phyloP scores from a whole-genome alignment of 108 stramenopile species.

The Stephanodiscus minutulus region DNA sequence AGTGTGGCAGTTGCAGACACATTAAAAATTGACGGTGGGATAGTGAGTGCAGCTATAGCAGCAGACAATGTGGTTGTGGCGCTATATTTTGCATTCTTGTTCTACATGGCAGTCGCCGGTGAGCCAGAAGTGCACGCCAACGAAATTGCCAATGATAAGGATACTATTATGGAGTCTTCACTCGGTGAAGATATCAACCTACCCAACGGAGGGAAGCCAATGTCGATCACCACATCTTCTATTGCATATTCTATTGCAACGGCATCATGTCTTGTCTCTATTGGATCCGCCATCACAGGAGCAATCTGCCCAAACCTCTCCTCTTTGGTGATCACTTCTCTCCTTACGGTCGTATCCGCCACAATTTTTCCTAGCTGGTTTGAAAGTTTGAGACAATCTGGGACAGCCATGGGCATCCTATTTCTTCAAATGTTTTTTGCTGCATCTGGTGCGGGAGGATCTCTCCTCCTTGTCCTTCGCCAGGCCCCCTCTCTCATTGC shows the following conservation, averaged over 20 bases:
- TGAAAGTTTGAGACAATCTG: constrained; percentile 54
- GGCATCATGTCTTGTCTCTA: constrained; percentile 66
- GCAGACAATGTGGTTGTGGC: constrained; percentile 92
- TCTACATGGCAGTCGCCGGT: constrained; percentile 58
- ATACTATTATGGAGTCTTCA: constrained; percentile 12
- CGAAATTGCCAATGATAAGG: constrained; percentile 11
- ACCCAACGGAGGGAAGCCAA: constrained; percentile 22
- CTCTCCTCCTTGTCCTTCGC: constrained; percentile 76
- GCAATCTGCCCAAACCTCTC: constrained; percentile 53
- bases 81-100: constrained; percentile 83
- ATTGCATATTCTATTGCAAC: constrained; percentile 66
- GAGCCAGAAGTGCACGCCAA: constrained; percentile 17
- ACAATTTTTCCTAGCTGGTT: constrained; percentile 78
- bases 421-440: constrained; percentile 94
- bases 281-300: constrained; percentile 65
- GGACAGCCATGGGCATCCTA: constrained; percentile 68
- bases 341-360: constrained; percentile 75
- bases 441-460: constrained; percentile 85
- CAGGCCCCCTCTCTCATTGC: constrained; percentile 86
- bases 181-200: constrained; percentile 40
- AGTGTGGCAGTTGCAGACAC: constrained; percentile 87
- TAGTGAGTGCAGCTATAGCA: constrained; percentile 76
- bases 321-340: constrained; percentile 73
- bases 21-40: constrained; percentile 61
- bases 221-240: constrained; percentile 54